phyloP scores from a whole-genome alignment of 306 rosid species.

The cucumber (Cucumis sativus) region DNA sequence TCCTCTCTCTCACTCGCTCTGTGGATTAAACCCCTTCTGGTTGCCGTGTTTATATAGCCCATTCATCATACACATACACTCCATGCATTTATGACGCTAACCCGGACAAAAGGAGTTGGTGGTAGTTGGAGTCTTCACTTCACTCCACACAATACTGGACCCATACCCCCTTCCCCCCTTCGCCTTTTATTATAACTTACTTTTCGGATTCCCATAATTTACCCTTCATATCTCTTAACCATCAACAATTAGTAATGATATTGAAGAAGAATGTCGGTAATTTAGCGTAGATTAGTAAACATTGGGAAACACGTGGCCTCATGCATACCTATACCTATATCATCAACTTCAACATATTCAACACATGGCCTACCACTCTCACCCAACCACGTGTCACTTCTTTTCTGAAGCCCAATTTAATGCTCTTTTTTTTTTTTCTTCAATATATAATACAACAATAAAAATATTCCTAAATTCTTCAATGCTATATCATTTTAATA shows the following conservation, averaged over 20 bases:
- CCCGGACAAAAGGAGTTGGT: neutral
- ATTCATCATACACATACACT: neutral
- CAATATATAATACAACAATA: too few relatives aligned
- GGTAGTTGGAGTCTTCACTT: neutral
- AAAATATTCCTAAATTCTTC: too few relatives aligned
- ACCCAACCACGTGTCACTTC: neutral
- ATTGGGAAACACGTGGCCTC: neutral
- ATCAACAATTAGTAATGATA: neutral
- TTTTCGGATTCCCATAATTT: neutral
- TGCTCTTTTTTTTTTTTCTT: neutral
- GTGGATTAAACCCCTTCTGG: neutral
- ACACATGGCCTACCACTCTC: neutral
- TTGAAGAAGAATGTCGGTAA: neutral
- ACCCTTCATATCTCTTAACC: neutral
- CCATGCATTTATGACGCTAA: neutral
- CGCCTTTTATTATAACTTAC: too few relatives aligned
- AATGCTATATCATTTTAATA: too few relatives aligned
- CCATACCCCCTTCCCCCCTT: neutral
- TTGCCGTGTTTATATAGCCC: neutral
- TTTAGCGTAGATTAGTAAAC: neutral
- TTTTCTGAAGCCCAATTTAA: neutral
- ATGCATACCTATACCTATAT: too few relatives aligned
- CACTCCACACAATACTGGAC: neutral
- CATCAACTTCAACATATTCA: neutral
- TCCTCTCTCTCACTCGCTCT: neutral